These are phyloP conservation scores for Colletotrichum eremochloae DNA, from an alignment of 2,329 filamentous ascomycete species.

Conservation along the genomic window DNA sequence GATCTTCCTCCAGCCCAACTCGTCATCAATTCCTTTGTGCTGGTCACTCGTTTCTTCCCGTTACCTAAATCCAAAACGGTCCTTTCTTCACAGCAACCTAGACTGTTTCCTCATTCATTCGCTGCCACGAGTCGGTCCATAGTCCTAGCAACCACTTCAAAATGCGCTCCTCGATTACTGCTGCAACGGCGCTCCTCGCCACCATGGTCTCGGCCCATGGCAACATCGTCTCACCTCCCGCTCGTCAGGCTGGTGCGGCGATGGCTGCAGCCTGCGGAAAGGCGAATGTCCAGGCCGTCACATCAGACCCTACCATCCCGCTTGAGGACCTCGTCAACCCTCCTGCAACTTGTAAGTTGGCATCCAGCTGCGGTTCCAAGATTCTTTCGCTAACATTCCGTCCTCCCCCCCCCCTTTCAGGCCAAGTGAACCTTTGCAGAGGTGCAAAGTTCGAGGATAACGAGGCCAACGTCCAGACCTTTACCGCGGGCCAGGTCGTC, in stretches of 20 bases:
- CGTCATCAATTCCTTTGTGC: conserved; percentile 22
- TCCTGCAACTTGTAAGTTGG: conserved; percentile 47
- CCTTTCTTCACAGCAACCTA: conserved; percentile 8
- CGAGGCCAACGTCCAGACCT: conserved; percentile 57
- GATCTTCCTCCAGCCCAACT: conserved; percentile 12
- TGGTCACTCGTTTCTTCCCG: conserved; percentile 41
- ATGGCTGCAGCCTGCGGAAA: conserved; percentile 61
- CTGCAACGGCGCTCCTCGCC: conserved; percentile 40
- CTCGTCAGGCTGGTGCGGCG: conserved; percentile 58
- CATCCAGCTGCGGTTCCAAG: background rate
- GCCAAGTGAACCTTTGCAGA: conserved; percentile 59
- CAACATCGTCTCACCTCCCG: conserved; percentile 56
- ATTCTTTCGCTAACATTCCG: background rate
- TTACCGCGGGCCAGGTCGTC: conserved; percentile 58
- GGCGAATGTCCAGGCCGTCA: conserved; percentile 52
- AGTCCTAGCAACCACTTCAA: conserved; percentile 17
- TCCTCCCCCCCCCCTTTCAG: background rate
- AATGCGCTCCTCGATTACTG: conserved; percentile 39
- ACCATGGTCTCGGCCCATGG: conserved; percentile 57
- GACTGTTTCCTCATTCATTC: conserved; percentile 9
- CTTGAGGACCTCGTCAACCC: conserved; percentile 48
- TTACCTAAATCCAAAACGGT: background rate
- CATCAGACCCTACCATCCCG: conserved; percentile 53
- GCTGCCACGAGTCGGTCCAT: background rate
- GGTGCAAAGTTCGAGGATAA: conserved; percentile 63